Percentiles rank a stretch among this genome's conserved stretches.
Evolutionary conservation across 1,284 basidiomycete species (phyloP).

Genomic region (Exobasidium cylindrosporum): DNA sequence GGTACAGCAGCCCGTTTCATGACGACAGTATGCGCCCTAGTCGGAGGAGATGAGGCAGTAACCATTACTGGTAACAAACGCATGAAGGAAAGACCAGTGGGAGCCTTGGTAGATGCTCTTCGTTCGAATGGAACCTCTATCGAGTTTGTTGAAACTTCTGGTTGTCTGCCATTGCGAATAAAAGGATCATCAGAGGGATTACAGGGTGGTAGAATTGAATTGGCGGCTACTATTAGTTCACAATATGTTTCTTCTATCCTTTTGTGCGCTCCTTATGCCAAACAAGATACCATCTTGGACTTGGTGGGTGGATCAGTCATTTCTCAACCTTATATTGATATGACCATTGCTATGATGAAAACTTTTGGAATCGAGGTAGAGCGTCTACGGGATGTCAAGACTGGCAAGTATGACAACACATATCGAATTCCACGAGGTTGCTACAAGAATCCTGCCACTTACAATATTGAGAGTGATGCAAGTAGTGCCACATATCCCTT

Average conservation of each 20-base stretch:
- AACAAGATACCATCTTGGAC: slow-evolving; percentile 76
- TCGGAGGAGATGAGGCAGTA: slow-evolving; percentile 25
- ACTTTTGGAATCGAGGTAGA: slow-evolving; percentile 82
- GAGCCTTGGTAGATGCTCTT: slow-evolving; percentile 90
- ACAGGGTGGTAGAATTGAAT: slow-evolving; percentile 75
- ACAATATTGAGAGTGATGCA: slow-evolving; percentile 93
- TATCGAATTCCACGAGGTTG: slow-evolving; percentile 82
- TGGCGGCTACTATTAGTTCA: slow-evolving; percentile 90
- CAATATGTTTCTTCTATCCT: slow-evolving; percentile 98
- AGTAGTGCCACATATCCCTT: slow-evolving; percentile 95
- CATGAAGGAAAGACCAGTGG: slow-evolving; percentile 95
- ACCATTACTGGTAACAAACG: slow-evolving; percentile 93
- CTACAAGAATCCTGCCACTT: slow-evolving; percentile 73
- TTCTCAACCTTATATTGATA: slow-evolving; percentile 98
- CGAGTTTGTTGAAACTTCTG: slow-evolving; percentile 72
- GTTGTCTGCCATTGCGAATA: slow-evolving; percentile 86
- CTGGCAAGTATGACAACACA: slow-evolving; percentile 65
- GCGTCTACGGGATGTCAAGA: slow-evolving; percentile 66
- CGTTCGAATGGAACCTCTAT: slow-evolving; percentile 76
- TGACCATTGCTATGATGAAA: slow-evolving; percentile 98
- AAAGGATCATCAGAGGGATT: slow-evolving; percentile 64
- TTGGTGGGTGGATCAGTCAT: slow-evolving; percentile 90
- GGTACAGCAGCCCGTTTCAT: slow-evolving; percentile 98
- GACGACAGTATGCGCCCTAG: slow-evolving; percentile 85
- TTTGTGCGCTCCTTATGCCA: slow-evolving; percentile 90